A percentile compares a stretch with the other conserved stretches of the same genome.
Evolutionary conservation across 768 basidiomycete genomes (phyloP).

Genomic region (Leucocoprinus leucothites): DNA sequence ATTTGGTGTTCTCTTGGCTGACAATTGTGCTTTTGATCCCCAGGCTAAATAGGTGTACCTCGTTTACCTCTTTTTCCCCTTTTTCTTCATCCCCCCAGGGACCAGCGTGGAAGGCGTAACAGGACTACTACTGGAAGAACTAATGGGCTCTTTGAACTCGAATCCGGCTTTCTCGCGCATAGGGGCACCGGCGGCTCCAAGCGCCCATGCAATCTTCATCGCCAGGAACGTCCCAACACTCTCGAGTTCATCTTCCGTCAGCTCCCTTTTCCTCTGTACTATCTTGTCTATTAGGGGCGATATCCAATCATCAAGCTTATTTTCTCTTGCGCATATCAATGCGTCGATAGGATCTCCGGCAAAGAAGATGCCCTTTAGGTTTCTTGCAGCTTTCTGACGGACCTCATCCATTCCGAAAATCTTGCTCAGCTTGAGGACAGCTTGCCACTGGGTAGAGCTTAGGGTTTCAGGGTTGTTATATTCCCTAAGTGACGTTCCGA

Average conservation of each 20-base stretch:
- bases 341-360: conserved; percentile 6
- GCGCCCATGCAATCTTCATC: conserved; percentile 9
- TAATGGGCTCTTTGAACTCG: too few relatives aligned
- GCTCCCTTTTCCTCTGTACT: background rate
- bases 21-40: too few relatives aligned
- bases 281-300: conserved; percentile 1
- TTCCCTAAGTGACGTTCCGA: background rate
- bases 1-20: too few relatives aligned
- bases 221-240: background rate
- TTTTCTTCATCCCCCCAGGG: background rate
- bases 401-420: background rate
- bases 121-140: too few relatives aligned
- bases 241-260: background rate
- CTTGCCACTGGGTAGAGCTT: background rate
- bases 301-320: conserved; percentile 8
- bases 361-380: conserved; percentile 6
- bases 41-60: too few relatives aligned
- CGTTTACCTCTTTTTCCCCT: background rate
- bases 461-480: conserved; percentile 5
- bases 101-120: too few relatives aligned
- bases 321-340: conserved; percentile 2
- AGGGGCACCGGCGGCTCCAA: background rate
- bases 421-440: conserved; percentile 5
- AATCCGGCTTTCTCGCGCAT: background rate
- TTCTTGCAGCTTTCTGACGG: conserved; percentile 1